These are phyloP conservation scores for Oenanthe sinensis DNA, from an alignment of 129 eudicot species.

Conservation along the genomic window DNA sequence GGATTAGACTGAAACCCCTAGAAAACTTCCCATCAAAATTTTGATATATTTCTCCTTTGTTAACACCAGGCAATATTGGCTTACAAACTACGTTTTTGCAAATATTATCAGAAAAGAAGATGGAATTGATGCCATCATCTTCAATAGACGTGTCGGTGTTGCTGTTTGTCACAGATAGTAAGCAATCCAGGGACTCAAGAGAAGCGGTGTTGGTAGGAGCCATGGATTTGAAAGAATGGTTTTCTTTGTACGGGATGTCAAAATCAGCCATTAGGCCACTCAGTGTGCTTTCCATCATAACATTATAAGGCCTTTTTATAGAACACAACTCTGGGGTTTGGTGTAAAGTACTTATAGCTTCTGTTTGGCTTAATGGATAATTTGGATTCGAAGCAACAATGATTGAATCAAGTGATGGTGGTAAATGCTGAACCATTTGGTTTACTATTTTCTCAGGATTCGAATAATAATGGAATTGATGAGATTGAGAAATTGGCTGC, in stretches of 20 bases:
- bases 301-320: not conserved
- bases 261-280: not conserved
- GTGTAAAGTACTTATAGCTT: conserved; percentile 2
- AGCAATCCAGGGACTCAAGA: conserved; percentile 51
- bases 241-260: not conserved
- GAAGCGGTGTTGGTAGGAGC: conserved; percentile 20
- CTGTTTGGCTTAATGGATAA: conserved; percentile 1
- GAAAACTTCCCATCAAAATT: not conserved
- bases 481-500: not conserved
- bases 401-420: conserved; percentile 13
- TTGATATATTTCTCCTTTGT: conserved; percentile 14
- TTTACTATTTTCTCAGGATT: conserved; percentile 2
- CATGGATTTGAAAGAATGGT: conserved; percentile 7
- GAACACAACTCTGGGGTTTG: not conserved
- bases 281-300: not conserved
- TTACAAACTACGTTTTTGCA: conserved; percentile 11
- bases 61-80: conserved; percentile 5
- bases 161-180: conserved; percentile 47
- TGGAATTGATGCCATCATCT: conserved; percentile 41
- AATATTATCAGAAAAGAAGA: conserved; percentile 33
- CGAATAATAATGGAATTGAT: not conserved
- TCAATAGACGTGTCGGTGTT: conserved; percentile 30
- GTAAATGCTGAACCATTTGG: conserved; percentile 17
- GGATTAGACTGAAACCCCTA: conserved; percentile 3
- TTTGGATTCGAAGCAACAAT: conserved; percentile 10